These are phyloP conservation scores for Periconia sp. DNA, from an alignment of 2,329 filamentous ascomycete species.

Conservation along the genomic window DNA sequence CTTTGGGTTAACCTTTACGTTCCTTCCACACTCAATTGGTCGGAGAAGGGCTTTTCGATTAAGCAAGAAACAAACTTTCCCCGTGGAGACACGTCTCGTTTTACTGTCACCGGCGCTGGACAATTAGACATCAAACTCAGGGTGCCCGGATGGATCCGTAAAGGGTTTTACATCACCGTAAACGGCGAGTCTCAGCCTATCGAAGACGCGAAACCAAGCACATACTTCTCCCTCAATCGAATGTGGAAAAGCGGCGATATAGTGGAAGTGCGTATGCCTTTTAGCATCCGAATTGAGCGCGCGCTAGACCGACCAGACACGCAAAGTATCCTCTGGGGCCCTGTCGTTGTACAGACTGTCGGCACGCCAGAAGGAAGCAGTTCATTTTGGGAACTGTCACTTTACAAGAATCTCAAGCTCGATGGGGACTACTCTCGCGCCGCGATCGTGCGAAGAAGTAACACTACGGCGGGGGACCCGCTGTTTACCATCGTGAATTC, in stretches of 20 bases:
- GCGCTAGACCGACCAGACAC: slow-evolving; percentile 14
- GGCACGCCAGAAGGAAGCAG: slow-evolving; percentile 4
- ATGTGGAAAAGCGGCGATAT: slow-evolving; percentile 13
- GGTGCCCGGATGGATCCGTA: slow-evolving; percentile 12
- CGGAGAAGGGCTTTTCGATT: slow-evolving; percentile 5
- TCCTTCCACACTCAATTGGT: slow-evolving; percentile 11
- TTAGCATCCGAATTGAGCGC: slow-evolving; percentile 14
- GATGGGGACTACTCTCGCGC: slow-evolving; percentile 14
- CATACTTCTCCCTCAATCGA: slow-evolving; percentile 12
- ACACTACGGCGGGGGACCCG: slow-evolving; percentile 5
- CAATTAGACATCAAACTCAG: slow-evolving; percentile 12
- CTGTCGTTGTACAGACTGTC: slow-evolving; percentile 10
- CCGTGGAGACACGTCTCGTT: slow-evolving; percentile 10
- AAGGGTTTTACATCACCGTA: slow-evolving; percentile 9
- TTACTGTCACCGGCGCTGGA: slow-evolving; percentile 12
- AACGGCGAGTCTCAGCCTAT: slow-evolving; percentile 6
- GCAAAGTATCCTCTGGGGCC: slow-evolving; percentile 15
- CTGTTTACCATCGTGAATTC: slow-evolving; percentile 8
- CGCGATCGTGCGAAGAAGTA: slow-evolving; percentile 2
- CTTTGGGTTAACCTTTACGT: slow-evolving; percentile 15
- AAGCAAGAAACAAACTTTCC: slow-evolving; percentile 14
- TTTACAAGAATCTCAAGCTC: slow-evolving; percentile 13
- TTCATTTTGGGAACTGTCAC: slow-evolving; percentile 8
- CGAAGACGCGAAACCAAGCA: slow-evolving; percentile 1
- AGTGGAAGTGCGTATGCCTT: slow-evolving; percentile 12